Evolutionary conservation across 2,329 filamentous ascomycete genomes (phyloP), one percentile per base, ranked within the genome.

Genomic region (Epicoccum sorghinum): DNA sequence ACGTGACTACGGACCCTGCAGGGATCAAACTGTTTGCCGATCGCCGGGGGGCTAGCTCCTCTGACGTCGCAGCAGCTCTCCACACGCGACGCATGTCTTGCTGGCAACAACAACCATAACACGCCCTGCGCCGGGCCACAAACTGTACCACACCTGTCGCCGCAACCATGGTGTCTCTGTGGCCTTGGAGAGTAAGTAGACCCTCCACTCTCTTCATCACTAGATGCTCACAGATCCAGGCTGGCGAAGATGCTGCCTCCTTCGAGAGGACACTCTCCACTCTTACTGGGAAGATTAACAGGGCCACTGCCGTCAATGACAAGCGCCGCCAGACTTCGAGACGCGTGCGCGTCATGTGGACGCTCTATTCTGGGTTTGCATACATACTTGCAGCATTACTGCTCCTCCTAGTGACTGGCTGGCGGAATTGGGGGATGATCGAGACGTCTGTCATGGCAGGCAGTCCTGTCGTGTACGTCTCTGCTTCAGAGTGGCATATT

Each of bases 241-340:
- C 86, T 76, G 84, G 90, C 69, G 84, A 89, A 73, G 96, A 93
- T 62, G 89, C 95, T 24, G 93, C 92, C 46, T 90, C 89, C 4
- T 99, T 98, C 72, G 95, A 99, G 78, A 97, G 93, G 80, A 86
- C 89, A 2, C 86, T 99, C 27, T 90, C 91, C 8, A 82, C 86
- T 23, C 85, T 99, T 40, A 90, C 93, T 9, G 80, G 81, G 47
- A 96, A 95, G 78, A 97, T 99, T 74, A 82, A 88, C 36, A 83
- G 86, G 59, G 86, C 88, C 2, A 89, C 89, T 65, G 79, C 87
- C 37, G 85, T 83, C 46, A 87, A 97, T 62, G 92, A 96, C 68
- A 81, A 80, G 37, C 82, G 89, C 35, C 86, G 91, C 41, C 83
- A 88, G 64, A 85, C 84, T 57, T 86, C 90, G 44, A 86, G 93